phyloP scores from a whole-genome alignment of 192 early-diverging fungal species.

The Gamsiella multidivaricata region DNA sequence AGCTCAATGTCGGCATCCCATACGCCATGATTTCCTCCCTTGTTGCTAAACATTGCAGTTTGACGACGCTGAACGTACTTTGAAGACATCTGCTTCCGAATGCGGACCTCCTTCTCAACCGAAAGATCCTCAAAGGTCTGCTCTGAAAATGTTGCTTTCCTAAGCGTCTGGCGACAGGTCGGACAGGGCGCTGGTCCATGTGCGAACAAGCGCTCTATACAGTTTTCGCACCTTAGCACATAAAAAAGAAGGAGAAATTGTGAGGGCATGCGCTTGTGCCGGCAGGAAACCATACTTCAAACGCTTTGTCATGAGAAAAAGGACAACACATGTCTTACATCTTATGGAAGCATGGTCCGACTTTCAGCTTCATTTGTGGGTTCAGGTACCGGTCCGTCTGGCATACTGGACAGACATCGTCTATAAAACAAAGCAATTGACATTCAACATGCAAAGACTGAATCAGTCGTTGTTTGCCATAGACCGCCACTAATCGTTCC shows the following conservation, averaged over 20 bases:
- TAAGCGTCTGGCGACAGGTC: slow-evolving; percentile 81
- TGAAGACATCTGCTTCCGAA: slow-evolving; percentile 78
- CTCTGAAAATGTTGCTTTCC: slow-evolving; percentile 85
- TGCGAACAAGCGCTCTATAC: slow-evolving; percentile 86
- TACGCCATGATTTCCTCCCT: neutral
- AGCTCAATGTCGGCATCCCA: neutral
- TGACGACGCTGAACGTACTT: slow-evolving; percentile 56
- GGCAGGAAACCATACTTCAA: too few relatives aligned
- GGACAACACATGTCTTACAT: slow-evolving; percentile 67
- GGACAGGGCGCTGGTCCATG: slow-evolving; percentile 93
- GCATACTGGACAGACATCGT: slow-evolving; percentile 80
- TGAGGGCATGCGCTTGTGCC: neutral
- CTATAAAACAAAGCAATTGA: neutral
- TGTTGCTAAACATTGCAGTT: too few relatives aligned
- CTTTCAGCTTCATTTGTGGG: slow-evolving; percentile 87
- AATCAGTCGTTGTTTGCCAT: neutral
- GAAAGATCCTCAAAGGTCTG: slow-evolving; percentile 95
- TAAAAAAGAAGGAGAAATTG: neutral
- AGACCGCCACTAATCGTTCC: slow-evolving; percentile 20
- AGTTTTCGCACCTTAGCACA: slow-evolving; percentile 84
- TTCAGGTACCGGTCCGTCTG: slow-evolving; percentile 88
- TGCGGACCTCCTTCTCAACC: slow-evolving; percentile 94
- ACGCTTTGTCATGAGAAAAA: too few relatives aligned
- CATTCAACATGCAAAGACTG: neutral
- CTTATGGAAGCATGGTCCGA: slow-evolving; percentile 95